These are phyloP conservation scores for Neurospora sp. DNA, from an alignment of 495 filamentous ascomycete genomes.

Conservation along the genomic window DNA sequence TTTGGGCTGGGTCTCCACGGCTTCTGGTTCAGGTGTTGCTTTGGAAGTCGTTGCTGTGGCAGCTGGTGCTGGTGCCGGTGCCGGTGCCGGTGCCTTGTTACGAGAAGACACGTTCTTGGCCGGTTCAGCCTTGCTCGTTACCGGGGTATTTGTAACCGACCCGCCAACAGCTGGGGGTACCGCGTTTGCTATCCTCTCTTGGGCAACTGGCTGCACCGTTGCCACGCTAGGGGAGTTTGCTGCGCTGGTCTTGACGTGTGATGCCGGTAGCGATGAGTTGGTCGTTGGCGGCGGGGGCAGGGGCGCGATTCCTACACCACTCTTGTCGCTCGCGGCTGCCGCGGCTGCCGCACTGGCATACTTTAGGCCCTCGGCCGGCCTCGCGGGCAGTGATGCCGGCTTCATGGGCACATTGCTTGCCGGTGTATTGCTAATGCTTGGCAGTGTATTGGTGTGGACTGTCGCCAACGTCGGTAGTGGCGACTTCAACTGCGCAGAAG, in stretches of 20 bases:
- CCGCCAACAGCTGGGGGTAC: constrained; percentile 12
- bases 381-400: constrained; percentile 76
- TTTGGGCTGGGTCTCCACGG: constrained; percentile 6
- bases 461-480: constrained; percentile 86
- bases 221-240: constrained; percentile 32
- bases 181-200: constrained; percentile 24
- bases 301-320: constrained; percentile 89
- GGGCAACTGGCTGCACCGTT: constrained; percentile 29
- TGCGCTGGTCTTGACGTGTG: constrained; percentile 29
- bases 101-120: constrained; percentile 16
- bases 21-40: constrained; percentile 19
- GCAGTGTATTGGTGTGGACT: constrained; percentile 53
- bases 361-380: constrained; percentile 81
- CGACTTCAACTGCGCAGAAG: constrained; percentile 87
- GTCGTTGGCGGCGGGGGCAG: constrained; percentile 73
- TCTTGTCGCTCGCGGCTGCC: constrained; percentile 87
- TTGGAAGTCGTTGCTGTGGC: constrained; percentile 23
- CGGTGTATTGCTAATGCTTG: constrained; percentile 52
- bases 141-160: constrained; percentile 6
- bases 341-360: constrained; percentile 95
- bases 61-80: constrained; percentile 10
- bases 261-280: constrained; percentile 39
- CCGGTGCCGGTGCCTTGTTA: constrained; percentile 30
- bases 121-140: constrained; percentile 10
- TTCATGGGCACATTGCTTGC: constrained; percentile 57